A percentile compares a stretch with the other conserved stretches of the same genome.
phyloP scores from a whole-genome alignment of 306 rosid species.

The Rubus idaeus region DNA sequence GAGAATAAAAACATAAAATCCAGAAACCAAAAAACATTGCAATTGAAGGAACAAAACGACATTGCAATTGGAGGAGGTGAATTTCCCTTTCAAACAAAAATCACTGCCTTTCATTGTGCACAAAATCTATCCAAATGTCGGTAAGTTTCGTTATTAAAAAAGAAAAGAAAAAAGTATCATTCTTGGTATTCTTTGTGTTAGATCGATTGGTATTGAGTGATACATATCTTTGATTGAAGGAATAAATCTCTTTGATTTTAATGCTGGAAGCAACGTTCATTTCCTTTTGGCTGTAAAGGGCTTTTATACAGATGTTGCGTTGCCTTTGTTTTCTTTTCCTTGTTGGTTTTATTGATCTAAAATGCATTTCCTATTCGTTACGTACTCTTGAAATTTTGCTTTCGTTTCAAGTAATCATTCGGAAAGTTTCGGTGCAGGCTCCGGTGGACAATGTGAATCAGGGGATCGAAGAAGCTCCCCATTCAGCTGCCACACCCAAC shows the following conservation, averaged over 20 bases:
- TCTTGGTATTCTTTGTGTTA: neutral
- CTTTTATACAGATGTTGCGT: slow-evolving; percentile 3
- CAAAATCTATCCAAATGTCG: slow-evolving; percentile 39
- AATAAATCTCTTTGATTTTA: neutral
- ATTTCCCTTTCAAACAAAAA: neutral
- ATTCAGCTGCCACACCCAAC: slow-evolving; percentile 37
- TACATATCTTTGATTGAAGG: neutral
- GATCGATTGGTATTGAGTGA: slow-evolving; percentile 12
- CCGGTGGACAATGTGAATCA: slow-evolving; percentile 32
- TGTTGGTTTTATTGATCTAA: neutral
- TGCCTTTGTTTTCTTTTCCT: neutral
- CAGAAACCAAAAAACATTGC: neutral
- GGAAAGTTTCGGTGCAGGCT: slow-evolving; percentile 38
- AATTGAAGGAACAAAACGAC: neutral
- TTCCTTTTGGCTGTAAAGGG: neutral
- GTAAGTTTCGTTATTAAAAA: slow-evolving; percentile 32
- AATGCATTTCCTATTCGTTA: neutral
- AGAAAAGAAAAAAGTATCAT: neutral
- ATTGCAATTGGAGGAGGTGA: neutral
- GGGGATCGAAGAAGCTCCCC: slow-evolving; percentile 40
- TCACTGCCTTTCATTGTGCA: slow-evolving; percentile 11
- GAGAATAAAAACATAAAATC: neutral
- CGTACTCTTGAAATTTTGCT: neutral
- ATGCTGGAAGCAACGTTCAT: neutral
- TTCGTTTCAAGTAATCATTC: slow-evolving; percentile 2